Evolutionary conservation across 208 protist species (phyloP).

Genomic region (Eutreptiella sp.): DNA sequence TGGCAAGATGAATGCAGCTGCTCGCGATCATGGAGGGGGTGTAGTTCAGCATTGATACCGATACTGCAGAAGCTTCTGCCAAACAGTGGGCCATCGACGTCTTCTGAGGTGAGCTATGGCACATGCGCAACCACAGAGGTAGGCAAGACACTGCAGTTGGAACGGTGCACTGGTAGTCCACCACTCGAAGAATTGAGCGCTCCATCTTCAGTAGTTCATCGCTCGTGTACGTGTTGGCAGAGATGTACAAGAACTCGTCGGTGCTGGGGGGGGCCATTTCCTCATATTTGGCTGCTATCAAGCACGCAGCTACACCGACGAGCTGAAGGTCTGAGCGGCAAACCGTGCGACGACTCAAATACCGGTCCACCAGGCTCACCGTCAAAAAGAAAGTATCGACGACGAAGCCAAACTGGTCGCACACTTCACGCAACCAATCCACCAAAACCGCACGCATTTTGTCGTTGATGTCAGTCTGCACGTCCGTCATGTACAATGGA

Average conservation of each 20-base stretch:
- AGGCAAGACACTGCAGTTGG: slow-evolving; percentile 20
- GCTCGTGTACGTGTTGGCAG: slow-evolving; percentile 81
- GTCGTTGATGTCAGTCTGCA: slow-evolving; percentile 79
- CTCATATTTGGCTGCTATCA: slow-evolving; percentile 86
- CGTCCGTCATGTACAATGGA: no score
- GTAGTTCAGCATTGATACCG: no score
- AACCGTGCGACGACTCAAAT: slow-evolving; percentile 50
- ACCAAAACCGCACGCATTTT: slow-evolving; percentile 91
- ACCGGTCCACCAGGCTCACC: slow-evolving; percentile 90
- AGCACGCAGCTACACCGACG: slow-evolving; percentile 79
- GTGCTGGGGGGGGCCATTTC: slow-evolving; percentile 83
- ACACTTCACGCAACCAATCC: slow-evolving; percentile 94
- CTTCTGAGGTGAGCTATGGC: no score
- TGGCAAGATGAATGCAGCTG: no score
- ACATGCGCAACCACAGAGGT: no score
- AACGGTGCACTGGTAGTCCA: slow-evolving; percentile 13
- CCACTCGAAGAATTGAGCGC: slow-evolving; percentile 19
- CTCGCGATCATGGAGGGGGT: no score
- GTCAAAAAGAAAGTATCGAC: slow-evolving; percentile 92
- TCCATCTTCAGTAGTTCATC: slow-evolving; percentile 67
- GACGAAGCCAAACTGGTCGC: slow-evolving; percentile 82
- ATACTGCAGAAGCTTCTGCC: no score
- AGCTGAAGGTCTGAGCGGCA: slow-evolving; percentile 81
- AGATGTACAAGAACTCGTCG: slow-evolving; percentile 87
- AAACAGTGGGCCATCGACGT: no score